Percentiles rank a stretch among this genome's conserved stretches.
phyloP scores from a whole-genome alignment of 2,329 filamentous ascomycete genomes.

The Cordyceps cicadae region DNA sequence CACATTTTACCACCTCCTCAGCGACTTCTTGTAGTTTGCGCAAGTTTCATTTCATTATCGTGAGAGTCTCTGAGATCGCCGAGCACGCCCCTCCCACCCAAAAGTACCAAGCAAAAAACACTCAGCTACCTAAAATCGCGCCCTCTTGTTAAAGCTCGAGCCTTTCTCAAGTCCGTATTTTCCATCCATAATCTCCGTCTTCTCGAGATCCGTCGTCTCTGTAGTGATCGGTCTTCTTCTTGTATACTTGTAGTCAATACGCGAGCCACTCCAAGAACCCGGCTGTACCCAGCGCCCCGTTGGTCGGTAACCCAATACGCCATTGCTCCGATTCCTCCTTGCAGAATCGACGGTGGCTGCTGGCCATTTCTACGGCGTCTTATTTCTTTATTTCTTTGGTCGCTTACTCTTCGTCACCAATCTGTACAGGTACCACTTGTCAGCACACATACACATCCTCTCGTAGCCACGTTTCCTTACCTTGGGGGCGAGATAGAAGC shows the following conservation, averaged over 20 bases:
- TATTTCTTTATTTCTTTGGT: not conserved
- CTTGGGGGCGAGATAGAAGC: conserved; percentile 98
- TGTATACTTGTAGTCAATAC: not conserved
- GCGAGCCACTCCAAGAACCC: not conserved
- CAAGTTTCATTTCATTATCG: conserved; percentile 10
- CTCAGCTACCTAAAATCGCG: conserved; percentile 1
- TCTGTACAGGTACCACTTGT: conserved; percentile 13
- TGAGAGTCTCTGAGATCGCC: conserved; percentile 1
- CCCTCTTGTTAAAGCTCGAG: not conserved
- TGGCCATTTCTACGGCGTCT: too few relatives aligned
- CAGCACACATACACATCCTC: not conserved
- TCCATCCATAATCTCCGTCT: not conserved
- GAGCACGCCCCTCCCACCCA: not conserved
- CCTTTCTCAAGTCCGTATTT: not conserved
- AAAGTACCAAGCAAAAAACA: not conserved
- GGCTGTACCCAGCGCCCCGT: conserved; percentile 1
- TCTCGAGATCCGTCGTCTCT: not conserved
- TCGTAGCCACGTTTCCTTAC: conserved; percentile 40
- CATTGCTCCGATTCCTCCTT: not conserved
- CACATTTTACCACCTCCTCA: not conserved
- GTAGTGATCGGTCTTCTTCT: not conserved
- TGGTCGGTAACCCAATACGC: conserved; percentile 2
- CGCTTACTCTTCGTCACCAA: conserved; percentile 22
- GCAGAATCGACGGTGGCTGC: too few relatives aligned
- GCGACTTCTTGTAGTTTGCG: not conserved